Evolutionary conservation across 2,329 filamentous ascomycete species (phyloP), one percentile per base, ranked within the genome.

Genomic region (Penicillium polonicum): DNA sequence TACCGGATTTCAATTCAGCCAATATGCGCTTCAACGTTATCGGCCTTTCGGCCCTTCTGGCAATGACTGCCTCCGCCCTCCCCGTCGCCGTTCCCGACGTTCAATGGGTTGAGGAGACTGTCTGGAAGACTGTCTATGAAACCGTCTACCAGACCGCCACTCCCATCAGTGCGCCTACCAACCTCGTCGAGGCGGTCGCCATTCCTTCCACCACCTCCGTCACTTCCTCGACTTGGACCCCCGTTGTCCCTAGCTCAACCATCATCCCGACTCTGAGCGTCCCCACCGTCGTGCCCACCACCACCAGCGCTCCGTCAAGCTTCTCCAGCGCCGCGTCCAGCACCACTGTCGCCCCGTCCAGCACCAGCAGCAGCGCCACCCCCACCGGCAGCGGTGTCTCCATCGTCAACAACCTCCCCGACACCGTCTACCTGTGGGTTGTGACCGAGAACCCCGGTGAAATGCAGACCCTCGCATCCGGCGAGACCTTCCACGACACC

Each of bases 381-480:
- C 43, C 59, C 51, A 55, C 55, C 38, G 58, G 59, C 53, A 60
- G 64, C 35, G 63, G 63, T 19, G 58, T 72, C 44, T 56, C 60
- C 25, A 66, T 70, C 45, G 56, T 65, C 54, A 71, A 72, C 67
- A 71, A 71, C 54, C 43, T 69, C 29, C 29, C 43, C 44, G 31
- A 63, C 13, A 57, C 62, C 48, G 49, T 71, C 53, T 69, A 70
- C 60, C 53, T 70, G 21, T 72, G 70, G 69, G 67, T 67, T 21
- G 67, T 65, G 41, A 65, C 68, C 38, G 57, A 61, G 46, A 38
- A 17, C 31, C 8, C 57, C 23, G 55, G 58, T 27, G 59, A 61
- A 4, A 67, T 68, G 68, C 53, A 65, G 15, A 67, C 62, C 43
- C 33, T 72, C 15, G 29, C 55, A 29, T 27, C 59, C 15, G 58